phyloP scores from a whole-genome alignment of 805 yeast species.

The Zygotorulaspora danielsina region DNA sequence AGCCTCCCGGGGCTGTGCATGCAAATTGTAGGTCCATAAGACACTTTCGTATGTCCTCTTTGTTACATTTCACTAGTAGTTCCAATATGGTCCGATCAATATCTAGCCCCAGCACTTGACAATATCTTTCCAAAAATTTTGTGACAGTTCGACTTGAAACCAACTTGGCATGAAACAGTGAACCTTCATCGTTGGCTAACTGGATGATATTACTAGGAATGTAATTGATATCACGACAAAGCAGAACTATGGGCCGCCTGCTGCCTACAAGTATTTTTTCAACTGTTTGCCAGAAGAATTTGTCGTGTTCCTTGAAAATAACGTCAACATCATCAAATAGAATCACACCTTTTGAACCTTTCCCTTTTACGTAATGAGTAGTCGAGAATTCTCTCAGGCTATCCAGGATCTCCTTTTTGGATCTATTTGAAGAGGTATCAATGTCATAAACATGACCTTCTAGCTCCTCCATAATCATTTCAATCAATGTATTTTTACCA shows the following conservation, averaged over 20 bases:
- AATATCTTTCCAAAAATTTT: slow-evolving; percentile 37
- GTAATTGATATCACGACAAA: slow-evolving; percentile 48
- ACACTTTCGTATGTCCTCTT: slow-evolving; percentile 46
- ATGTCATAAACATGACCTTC: slow-evolving; percentile 77
- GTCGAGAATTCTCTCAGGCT: slow-evolving; percentile 76
- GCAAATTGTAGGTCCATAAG: slow-evolving; percentile 43
- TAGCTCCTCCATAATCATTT: slow-evolving; percentile 58
- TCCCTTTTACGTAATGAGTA: slow-evolving; percentile 66
- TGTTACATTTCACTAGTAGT: slow-evolving; percentile 26
- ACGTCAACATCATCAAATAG: slow-evolving; percentile 84
- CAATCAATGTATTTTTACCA: slow-evolving; percentile 74
- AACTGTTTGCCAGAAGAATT: slow-evolving; percentile 73
- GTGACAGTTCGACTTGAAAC: slow-evolving; percentile 23
- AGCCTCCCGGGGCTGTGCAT: slow-evolving; percentile 14
- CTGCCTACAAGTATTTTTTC: slow-evolving; percentile 56
- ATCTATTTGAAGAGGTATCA: slow-evolving; percentile 67
- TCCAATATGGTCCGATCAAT: slow-evolving; percentile 34
- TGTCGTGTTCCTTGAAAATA: slow-evolving; percentile 68
- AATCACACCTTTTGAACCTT: slow-evolving; percentile 55
- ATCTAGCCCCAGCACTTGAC: slow-evolving; percentile 31
- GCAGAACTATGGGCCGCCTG: slow-evolving; percentile 65
- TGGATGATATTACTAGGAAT: slow-evolving; percentile 49
- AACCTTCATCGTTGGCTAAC: slow-evolving; percentile 41
- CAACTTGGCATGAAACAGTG: slow-evolving; percentile 36
- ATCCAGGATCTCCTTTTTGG: slow-evolving; percentile 63